phyloP scores from a whole-genome alignment of 1,139 yeast genomes.

The Spathaspora sp. region DNA sequence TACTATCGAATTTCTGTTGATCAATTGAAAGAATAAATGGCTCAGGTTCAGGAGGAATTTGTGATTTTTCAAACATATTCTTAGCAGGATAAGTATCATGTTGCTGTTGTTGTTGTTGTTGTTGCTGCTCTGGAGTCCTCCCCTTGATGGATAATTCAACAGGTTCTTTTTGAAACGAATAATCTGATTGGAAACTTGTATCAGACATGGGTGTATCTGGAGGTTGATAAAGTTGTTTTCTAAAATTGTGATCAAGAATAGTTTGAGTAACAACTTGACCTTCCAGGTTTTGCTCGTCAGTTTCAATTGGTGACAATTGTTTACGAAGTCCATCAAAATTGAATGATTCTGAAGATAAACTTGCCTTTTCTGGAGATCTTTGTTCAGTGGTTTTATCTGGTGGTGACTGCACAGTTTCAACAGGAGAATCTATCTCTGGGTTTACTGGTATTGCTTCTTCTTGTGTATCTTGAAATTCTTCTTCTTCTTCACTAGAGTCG shows the following conservation, averaged over 20 bases:
- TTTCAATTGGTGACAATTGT: neutral
- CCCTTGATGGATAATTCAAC: slow-evolving; percentile 20
- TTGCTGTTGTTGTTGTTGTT: too few species aligned
- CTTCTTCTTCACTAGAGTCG: slow-evolving; percentile 17
- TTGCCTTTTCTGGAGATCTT: neutral
- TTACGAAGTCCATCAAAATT: neutral
- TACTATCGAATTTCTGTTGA: slow-evolving; percentile 9
- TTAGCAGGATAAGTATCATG: slow-evolving; percentile 4
- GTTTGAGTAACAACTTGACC: neutral
- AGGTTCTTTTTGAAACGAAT: slow-evolving; percentile 38
- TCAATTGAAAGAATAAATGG: slow-evolving; percentile 13
- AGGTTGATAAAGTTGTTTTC: slow-evolving; percentile 11
- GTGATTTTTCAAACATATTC: neutral
- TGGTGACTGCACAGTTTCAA: neutral
- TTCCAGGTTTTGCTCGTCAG: neutral
- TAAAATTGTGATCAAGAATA: neutral
- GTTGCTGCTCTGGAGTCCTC: neutral
- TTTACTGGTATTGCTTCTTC: neutral
- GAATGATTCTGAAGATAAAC: neutral
- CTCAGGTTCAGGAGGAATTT: slow-evolving; percentile 1
- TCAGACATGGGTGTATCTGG: slow-evolving; percentile 32
- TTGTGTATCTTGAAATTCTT: slow-evolving; percentile 5
- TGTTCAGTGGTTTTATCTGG: slow-evolving; percentile 1
- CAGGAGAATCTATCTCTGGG: neutral
- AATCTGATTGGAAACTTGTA: slow-evolving; percentile 34